Evolutionary conservation across 108 stramenopile species (phyloP), one percentile per base, ranked within the genome.

Genomic region (Pseudonitzschia delicatissima): DNA sequence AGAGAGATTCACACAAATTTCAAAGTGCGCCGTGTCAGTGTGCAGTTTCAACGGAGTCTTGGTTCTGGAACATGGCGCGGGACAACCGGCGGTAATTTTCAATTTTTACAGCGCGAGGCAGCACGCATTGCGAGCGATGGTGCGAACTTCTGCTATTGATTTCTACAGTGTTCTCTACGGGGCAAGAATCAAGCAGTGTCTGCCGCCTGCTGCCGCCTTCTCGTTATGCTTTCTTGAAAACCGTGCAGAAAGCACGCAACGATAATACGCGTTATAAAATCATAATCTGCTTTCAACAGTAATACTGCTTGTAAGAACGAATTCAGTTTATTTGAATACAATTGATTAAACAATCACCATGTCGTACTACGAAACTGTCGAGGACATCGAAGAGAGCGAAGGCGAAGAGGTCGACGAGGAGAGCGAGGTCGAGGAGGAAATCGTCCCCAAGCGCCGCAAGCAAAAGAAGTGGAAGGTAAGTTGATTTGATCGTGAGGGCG

Each of bases 361-460:
- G 73, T 64, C 73, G 65, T 62, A 74, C 66, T 80, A 80, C 69
- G 73, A 74, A 45, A 65, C 73, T 20, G 73, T 67, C 40, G 79
- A 80, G 6, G 79, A 80, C 35, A 47, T 69, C 20, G 79, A 71
- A 11, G 74, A 72, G 59, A 73, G 61, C 11, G 74, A 74, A 29
- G 70, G 60, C 32, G 78, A 80, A 37, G 79, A 74, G 25, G 69
- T 57, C 23, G 59, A 53, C 11, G 74, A 75, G 17, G 79, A 80
- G 37, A 74, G 62, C 18, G 79, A 52, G 11, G 67, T 32, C n/a
- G 34, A 42, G 21, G 57, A 35, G 33, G 57, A 20, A 5, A n/a
- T 18, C 3, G 35, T 18, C 35, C 57, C 34, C 34, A 58, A 58
- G 33, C 57, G 42, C 25, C 62, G 62, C 39, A 45, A 62, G 29